Base-by-base conservation (phyloP, 2,329 filamentous ascomycete species). In the Ustilaginoidea virens region DNA sequence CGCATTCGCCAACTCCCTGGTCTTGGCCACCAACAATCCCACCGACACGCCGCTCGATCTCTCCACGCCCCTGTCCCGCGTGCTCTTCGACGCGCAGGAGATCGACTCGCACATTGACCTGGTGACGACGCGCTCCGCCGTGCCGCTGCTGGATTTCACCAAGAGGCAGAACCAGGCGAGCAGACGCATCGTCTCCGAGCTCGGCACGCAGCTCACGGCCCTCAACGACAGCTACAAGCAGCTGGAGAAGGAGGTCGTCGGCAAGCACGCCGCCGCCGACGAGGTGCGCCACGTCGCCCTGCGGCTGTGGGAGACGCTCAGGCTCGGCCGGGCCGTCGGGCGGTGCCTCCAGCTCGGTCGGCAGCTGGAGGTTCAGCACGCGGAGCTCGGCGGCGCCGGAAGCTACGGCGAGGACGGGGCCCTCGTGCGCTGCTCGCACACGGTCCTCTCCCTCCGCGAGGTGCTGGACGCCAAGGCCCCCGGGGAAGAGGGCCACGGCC, bases 51-150 rank as follows among this genome's bases (percentile, higher is more conserved):
- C 83, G 5, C 70, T 96, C 43, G 90, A 98, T 52, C 78, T 98
- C 33, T 87, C 85, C 5, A 96, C 90, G 11, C 87, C 90, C 3
- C 68, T 98, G 27, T 93, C 86, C 5, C 74, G 83, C 31, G 86
- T 94, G 5, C 73, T 96, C 5, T 98, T 98, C 55, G 90, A 98
- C 54, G 77, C 90, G 3, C 90, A 96, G 49, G 90, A 96, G 55
- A 79, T 98, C 39, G 87, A 96, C 55, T 92, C 86, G 0, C 85
- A 92, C 49, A 93, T 98, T 38, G 83, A 98, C 51, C 69, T 72
- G 4, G 67, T 96, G 23, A 92, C 87, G 5, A 90, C 85, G 3
- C 76, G 80, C 37, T 80, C 77, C 17, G 85, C 90, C 3, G 59
- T 87, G 0, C 80, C 85, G 0, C 64, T 98, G 17, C 67, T 98